Conservation (phyloP, 2,329 filamentous ascomycete genomes). For the Paramyrothecium sp. region DNA sequence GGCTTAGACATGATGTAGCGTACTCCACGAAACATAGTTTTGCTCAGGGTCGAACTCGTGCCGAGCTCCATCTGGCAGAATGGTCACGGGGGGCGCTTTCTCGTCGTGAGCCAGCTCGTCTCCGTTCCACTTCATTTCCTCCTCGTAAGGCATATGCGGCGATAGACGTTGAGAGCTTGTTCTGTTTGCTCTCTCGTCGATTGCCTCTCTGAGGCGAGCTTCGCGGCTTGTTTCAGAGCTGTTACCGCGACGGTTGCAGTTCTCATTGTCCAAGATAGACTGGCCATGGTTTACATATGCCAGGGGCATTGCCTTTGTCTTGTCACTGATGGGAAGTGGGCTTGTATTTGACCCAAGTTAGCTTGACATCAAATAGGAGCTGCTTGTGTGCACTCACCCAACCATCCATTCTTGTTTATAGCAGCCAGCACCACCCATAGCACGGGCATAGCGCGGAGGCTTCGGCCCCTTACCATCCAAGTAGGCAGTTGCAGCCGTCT, state of each 20-base stretch:
- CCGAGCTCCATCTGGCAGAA: slow-evolving; percentile 7
- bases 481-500: slow-evolving; percentile 42
- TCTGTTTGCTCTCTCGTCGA: not conserved
- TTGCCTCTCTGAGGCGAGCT: not conserved
- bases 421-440: slow-evolving; percentile 23
- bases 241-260: not conserved
- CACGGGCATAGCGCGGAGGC: slow-evolving; percentile 39
- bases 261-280: not conserved
- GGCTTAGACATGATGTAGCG: not conserved
- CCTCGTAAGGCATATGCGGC: slow-evolving; percentile 30
- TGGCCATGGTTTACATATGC: not conserved
- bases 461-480: slow-evolving; percentile 32
- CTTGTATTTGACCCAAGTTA: not conserved
- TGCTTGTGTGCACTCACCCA: slow-evolving; percentile 22
- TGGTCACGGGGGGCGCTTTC: slow-evolving; percentile 7
- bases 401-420: slow-evolving; percentile 40
- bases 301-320: not conserved
- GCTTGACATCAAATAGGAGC: not conserved
- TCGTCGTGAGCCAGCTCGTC: slow-evolving; percentile 25
- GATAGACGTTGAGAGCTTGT: slow-evolving; percentile 43
- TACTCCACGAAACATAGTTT: slow-evolving; percentile 13
- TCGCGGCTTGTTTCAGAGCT: not conserved
- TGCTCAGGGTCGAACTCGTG: slow-evolving; percentile 10
- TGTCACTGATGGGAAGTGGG: not conserved
- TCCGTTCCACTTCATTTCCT: not conserved